A percentile compares a stretch with the other conserved stretches of the same genome.
These are phyloP conservation scores for Talaromyces trachyspermus DNA, from an alignment of 495 filamentous ascomycete species.

Conservation along the genomic window DNA sequence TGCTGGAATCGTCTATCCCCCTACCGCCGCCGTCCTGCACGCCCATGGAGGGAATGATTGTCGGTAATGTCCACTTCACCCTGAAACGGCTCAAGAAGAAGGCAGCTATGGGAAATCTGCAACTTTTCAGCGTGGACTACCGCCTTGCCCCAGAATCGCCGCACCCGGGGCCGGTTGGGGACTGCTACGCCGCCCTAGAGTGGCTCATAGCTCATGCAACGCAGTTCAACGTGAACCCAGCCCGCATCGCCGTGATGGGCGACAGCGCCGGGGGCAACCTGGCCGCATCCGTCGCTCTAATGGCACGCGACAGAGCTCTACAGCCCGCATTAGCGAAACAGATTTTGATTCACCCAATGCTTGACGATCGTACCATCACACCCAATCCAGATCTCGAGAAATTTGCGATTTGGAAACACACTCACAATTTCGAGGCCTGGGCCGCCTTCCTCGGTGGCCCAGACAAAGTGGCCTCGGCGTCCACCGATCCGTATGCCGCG, in stretches of 20 bases:
- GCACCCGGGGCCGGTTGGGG: constrained; percentile 22
- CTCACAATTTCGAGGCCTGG: too few species aligned
- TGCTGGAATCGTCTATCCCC: too few species aligned
- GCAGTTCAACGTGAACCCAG: constrained; percentile 40
- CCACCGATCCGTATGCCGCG: constrained; percentile 17
- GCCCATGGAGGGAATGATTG: too few species aligned
- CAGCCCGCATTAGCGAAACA: constrained; percentile 37
- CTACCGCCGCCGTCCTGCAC: too few species aligned
- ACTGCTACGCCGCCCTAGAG: constrained; percentile 33
- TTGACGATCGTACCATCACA: constrained; percentile 27
- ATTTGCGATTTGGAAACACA: constrained; percentile 25
- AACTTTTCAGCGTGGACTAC: constrained; percentile 29
- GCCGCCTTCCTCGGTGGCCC: constrained; percentile 16
- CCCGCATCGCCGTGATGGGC: constrained; percentile 54
- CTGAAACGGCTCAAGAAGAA: too few species aligned
- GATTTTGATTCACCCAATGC: constrained; percentile 42
- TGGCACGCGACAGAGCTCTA: constrained; percentile 35
- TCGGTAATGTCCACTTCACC: too few species aligned
- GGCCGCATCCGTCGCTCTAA: constrained; percentile 30
- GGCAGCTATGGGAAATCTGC: too few species aligned
- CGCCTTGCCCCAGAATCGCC: constrained; percentile 29
- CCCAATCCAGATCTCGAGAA: constrained; percentile 10
- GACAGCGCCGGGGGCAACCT: constrained; percentile 54
- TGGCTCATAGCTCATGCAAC: constrained; percentile 34
- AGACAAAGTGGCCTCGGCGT: constrained; percentile 16